These are phyloP conservation scores for Fraxinus dipetala DNA, from an alignment of 305 asterid species.

Conservation along the genomic window DNA sequence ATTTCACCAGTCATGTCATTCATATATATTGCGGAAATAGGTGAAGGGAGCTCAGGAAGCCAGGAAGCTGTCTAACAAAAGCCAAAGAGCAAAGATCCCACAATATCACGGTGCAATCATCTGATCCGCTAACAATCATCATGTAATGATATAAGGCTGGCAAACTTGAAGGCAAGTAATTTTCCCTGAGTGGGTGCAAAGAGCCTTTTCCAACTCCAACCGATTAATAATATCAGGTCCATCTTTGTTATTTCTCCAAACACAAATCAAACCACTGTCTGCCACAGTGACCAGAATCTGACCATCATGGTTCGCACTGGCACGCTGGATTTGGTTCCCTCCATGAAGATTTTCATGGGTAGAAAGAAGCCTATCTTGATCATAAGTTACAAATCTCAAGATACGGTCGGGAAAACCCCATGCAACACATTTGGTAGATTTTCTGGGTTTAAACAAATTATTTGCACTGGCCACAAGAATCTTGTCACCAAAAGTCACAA, in stretches of 20 bases:
- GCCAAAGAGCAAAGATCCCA: conserved; percentile 94
- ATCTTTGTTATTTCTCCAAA: conserved; percentile 73
- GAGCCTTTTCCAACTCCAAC: conserved; percentile 70
- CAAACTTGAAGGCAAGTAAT: conserved; percentile 79
- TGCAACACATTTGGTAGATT: conserved; percentile 67
- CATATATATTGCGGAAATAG: conserved; percentile 74
- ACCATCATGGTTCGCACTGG: conserved; percentile 84
- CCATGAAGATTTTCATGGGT: conserved; percentile 97
- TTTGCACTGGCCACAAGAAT: conserved; percentile 74
- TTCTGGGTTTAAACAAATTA: conserved; percentile 73
- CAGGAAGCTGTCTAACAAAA: conserved; percentile 84
- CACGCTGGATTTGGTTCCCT: conserved; percentile 90
- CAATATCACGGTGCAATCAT: conserved; percentile 76
- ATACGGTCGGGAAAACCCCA: conserved; percentile 98
- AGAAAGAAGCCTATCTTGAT: conserved; percentile 86
- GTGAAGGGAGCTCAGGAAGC: conserved; percentile 53
- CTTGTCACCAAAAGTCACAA: conserved; percentile 65
- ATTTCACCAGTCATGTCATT: conserved; percentile 89
- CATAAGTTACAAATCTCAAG: conserved; percentile 74
- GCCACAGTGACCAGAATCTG: conserved; percentile 81
- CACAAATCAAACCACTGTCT: conserved; percentile 77
- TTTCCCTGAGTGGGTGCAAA: conserved; percentile 79
- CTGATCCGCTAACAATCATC: conserved; percentile 96
- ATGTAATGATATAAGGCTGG: conserved; percentile 68
- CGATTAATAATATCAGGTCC: conserved; percentile 68